Evolutionary conservation across 2,329 filamentous ascomycete genomes (phyloP).

Genomic region (Albifimbria verrucaria): DNA sequence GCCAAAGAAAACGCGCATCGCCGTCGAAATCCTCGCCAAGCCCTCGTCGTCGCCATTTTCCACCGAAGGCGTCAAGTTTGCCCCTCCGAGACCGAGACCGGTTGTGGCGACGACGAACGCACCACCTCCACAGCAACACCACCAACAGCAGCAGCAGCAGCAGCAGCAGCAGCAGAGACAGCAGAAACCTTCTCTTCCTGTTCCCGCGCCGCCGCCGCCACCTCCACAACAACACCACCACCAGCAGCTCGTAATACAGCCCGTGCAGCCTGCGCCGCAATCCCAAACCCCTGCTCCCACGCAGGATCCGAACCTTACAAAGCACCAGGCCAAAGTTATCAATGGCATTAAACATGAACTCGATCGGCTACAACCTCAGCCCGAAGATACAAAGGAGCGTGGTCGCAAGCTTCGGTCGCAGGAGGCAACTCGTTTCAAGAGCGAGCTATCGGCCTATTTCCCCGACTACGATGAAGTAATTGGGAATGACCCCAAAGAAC

Average conservation of each 20-base stretch:
- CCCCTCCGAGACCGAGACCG: slow-evolving; percentile 22
- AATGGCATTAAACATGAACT: slow-evolving; percentile 63
- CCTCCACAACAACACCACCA: slow-evolving; percentile 8
- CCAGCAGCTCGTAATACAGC: background rate
- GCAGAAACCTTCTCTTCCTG: slow-evolving; percentile 9
- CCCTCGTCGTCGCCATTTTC: slow-evolving; percentile 19
- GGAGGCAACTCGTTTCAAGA: slow-evolving; percentile 82
- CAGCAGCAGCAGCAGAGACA: background rate
- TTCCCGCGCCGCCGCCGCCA: slow-evolving; percentile 6
- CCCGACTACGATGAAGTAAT: slow-evolving; percentile 93
- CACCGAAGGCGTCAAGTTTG: slow-evolving; percentile 21
- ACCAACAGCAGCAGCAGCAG: slow-evolving; percentile 6
- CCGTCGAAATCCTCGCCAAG: slow-evolving; percentile 47
- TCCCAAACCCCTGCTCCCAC: slow-evolving; percentile 10
- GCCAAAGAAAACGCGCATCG: slow-evolving; percentile 48
- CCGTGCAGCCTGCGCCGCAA: background rate
- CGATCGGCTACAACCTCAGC: slow-evolving; percentile 49
- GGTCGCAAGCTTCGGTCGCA: slow-evolving; percentile 81
- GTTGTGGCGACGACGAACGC: slow-evolving; percentile 14
- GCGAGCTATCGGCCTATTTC: slow-evolving; percentile 87
- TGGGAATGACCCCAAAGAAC: slow-evolving; percentile 75
- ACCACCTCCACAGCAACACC: slow-evolving; percentile 6
- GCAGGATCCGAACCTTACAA: slow-evolving; percentile 34
- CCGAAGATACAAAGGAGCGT: slow-evolving; percentile 50
- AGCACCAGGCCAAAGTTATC: slow-evolving; percentile 54